These are phyloP conservation scores for Claviceps africana DNA, from an alignment of 2,329 filamentous ascomycete genomes.

Conservation along the genomic window DNA sequence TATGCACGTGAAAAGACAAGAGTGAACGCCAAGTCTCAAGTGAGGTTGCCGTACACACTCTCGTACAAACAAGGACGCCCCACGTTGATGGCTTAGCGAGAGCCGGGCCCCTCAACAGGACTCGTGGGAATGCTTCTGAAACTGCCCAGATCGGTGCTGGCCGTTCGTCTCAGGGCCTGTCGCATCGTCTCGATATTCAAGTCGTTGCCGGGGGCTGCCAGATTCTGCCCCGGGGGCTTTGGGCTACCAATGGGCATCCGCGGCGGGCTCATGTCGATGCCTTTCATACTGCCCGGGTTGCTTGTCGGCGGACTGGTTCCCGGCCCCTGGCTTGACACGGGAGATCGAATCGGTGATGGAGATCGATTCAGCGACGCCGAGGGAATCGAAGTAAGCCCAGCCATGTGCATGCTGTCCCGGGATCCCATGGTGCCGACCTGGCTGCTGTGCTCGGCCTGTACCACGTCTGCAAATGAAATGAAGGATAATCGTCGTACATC, in stretches of 20 bases:
- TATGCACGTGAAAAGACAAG: not conserved
- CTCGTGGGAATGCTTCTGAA: slow-evolving; percentile 43
- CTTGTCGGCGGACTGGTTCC: slow-evolving; percentile 63
- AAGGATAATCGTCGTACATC: slow-evolving; percentile 81
- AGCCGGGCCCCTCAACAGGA: slow-evolving; percentile 32
- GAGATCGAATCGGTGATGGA: slow-evolving; percentile 67
- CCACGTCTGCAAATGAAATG: slow-evolving; percentile 92
- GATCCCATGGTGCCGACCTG: slow-evolving; percentile 35
- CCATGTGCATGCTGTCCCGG: slow-evolving; percentile 56
- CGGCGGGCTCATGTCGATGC: slow-evolving; percentile 54
- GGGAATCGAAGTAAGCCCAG: slow-evolving; percentile 49
- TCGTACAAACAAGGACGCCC: not conserved
- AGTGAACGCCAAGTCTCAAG: not conserved
- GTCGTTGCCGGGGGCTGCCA: slow-evolving; percentile 39
- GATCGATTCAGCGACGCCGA: slow-evolving; percentile 47
- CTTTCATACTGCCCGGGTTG: slow-evolving; percentile 60
- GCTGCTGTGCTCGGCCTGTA: slow-evolving; percentile 67
- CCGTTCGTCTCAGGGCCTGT: slow-evolving; percentile 73
- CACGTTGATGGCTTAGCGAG: slow-evolving; percentile 11
- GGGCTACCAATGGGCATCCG: slow-evolving; percentile 50
- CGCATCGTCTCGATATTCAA: slow-evolving; percentile 88
- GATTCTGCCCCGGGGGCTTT: slow-evolving; percentile 37
- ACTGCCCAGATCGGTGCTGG: slow-evolving; percentile 60
- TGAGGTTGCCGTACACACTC: not conserved
- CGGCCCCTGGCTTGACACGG: slow-evolving; percentile 54